These are phyloP conservation scores for Naematelia aurantialba DNA, from an alignment of 768 basidiomycete genomes.

Conservation along the genomic window DNA sequence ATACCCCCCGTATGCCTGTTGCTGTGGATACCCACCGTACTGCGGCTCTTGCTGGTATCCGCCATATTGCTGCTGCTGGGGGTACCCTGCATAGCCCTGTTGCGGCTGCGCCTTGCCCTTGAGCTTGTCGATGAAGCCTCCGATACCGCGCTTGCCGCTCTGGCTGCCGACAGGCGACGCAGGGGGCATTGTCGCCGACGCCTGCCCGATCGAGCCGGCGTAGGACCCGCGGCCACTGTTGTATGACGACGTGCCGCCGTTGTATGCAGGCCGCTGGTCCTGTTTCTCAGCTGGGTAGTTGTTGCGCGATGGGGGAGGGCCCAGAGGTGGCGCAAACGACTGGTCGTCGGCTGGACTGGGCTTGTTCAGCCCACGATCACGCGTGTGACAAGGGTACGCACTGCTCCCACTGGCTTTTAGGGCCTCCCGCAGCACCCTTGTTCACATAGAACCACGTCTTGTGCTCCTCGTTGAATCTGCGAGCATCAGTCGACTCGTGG, in stretches of 20 bases:
- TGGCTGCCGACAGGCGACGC: constrained; percentile 8
- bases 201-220: constrained; percentile 15
- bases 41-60: constrained; percentile 18
- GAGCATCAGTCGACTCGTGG: constrained; percentile 3
- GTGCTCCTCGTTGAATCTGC: constrained; percentile 40
- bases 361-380: not conserved
- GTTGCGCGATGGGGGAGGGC: constrained; percentile 23
- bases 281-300: constrained; percentile 8
- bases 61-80: constrained; percentile 25
- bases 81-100: constrained; percentile 14
- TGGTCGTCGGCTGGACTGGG: constrained; percentile 39
- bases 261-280: not conserved
- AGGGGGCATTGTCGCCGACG: too few relatives aligned
- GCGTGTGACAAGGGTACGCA: constrained; percentile 18
- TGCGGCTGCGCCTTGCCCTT: constrained; percentile 16
- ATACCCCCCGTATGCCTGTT: constrained; percentile 24
- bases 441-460: constrained; percentile 47
- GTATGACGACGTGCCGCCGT: constrained; percentile 2
- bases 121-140: constrained; percentile 41
- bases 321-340: constrained; percentile 32
- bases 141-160: constrained; percentile 26
- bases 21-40: constrained; percentile 29
- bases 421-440: constrained; percentile 36
- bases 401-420: constrained; percentile 44
- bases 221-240: constrained; percentile 9